Base-by-base conservation (phyloP, 345 rosid species). In the Melastoma malabathricum region DNA sequence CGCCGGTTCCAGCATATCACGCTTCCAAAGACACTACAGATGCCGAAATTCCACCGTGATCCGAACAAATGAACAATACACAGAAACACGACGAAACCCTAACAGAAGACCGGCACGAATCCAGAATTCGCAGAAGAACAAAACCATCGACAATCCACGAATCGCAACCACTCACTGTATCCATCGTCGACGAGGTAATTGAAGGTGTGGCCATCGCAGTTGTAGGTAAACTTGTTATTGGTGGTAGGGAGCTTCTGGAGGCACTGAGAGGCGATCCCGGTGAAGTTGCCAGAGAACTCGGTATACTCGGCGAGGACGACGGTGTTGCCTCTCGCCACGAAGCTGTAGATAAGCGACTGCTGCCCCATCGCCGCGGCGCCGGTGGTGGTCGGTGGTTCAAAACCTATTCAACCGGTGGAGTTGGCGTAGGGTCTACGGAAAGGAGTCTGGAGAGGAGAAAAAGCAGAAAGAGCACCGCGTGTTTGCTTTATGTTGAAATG, bases 121-220 rank as follows among this genome's bases (percentile, higher is more conserved):
- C 41, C 41, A 9, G 41, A 34, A 34, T 6, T 6, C 41, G 41
- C 41, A 34, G 41, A 34, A 34, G 12, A 34, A 34, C 41, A 34
- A 34, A 34, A 34, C 41, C 41, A 34, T 34, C 41, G 12, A 34
- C 41, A 34, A 22, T 34, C 41, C 41, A 34, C 41, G 41, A 34
- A 34, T 44, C 9, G 25, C 12, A 25, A 27, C 46, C 34, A 7
- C 59, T 48, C 50, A 62, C 66, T 67, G 61, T 65, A 76, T 73
- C 81, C 84, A 51, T 60, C 56, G 51, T 79, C 79, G 12, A 73
- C 79, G 71, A 72, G 84, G 64, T 68, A 79, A 63, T 79, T 79
- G 60, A 79, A 75, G 60, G 84, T 79, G 61, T 79, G 84, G 10
- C 75, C 81, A 41, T 73, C 81, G 75, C 84, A 79, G 68, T 64